Evolutionary conservation across 768 basidiomycete genomes (phyloP).

Genomic region (Boletus huronensis): DNA sequence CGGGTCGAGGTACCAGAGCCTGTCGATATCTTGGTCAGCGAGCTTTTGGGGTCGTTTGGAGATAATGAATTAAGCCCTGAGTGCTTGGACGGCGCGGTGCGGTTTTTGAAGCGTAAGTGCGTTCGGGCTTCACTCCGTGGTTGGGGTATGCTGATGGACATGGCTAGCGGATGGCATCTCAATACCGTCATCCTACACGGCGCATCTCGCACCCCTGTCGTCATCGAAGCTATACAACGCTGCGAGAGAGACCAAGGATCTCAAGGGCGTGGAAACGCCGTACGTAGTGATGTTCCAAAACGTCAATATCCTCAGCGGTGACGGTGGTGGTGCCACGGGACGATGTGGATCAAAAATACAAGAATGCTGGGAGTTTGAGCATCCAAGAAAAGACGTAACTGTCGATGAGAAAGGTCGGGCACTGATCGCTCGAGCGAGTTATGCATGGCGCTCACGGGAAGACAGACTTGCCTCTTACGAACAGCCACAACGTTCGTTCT

Average conservation of each 20-base stretch:
- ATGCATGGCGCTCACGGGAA: slow-evolving; percentile 7
- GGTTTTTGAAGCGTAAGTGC: slow-evolving; percentile 79
- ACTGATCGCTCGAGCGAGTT: not conserved
- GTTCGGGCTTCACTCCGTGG: not conserved
- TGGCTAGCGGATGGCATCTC: slow-evolving; percentile 83
- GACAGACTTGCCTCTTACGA: slow-evolving; percentile 85
- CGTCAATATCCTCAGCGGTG: slow-evolving; percentile 82
- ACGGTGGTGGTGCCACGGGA: slow-evolving; percentile 56
- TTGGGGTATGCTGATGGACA: slow-evolving; percentile 9
- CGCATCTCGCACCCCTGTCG: slow-evolving; percentile 90
- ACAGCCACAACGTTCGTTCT: slow-evolving; percentile 91
- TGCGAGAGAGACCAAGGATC: slow-evolving; percentile 60
- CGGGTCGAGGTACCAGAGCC: slow-evolving; percentile 75
- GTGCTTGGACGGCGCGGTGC: slow-evolving; percentile 92
- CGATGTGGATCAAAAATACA: slow-evolving; percentile 83
- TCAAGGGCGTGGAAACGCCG: slow-evolving; percentile 85
- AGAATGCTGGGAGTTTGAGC: slow-evolving; percentile 97
- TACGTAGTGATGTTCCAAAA: slow-evolving; percentile 99
- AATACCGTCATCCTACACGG: slow-evolving; percentile 94
- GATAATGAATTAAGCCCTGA: slow-evolving; percentile 99
- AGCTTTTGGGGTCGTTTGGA: slow-evolving; percentile 94
- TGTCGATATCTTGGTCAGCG: slow-evolving; percentile 92
- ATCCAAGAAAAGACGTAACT: slow-evolving; percentile 79
- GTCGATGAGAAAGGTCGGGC: slow-evolving; percentile 64
- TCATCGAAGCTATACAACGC: slow-evolving; percentile 91